Evolutionary conservation across 305 asterid species (phyloP), one percentile per base, ranked within the genome.

Genomic region (Stenogyne calaminthoides): DNA sequence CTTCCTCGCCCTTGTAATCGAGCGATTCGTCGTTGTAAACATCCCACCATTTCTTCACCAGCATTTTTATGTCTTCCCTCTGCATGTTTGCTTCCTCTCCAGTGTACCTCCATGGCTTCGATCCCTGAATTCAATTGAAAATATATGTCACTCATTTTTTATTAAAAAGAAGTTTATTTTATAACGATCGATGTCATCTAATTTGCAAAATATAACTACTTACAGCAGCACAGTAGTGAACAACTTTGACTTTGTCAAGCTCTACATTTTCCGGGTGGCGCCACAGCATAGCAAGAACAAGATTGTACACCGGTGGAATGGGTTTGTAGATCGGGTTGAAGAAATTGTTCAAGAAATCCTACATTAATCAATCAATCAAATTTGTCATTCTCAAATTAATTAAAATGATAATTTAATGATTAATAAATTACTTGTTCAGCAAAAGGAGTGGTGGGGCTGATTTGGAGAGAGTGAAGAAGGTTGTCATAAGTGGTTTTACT

Each of bases 211-310:
- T 1, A 16, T 51, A 15, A 15, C 15, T 37, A 40, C 85, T 78
- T 82, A 86, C 95, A 22, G 87, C 96, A 64, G 92, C 92, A 40
- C 96, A 89, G 75, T 89, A 89, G 85, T 89, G 96, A 22, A 87
- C 92, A 64, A 87, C 96, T 81, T 85, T 82, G 40, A 74, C 79
- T 49, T 83, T 76, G 0, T 84, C 89, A 5, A 85, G 85, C 27
- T 87, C 82, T 0, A 89, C 84, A 1, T 87, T 87, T 73, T 88
- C 92, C 0, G 93, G 89, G 75, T 86, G 93, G 77, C 81, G 91
- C 93, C 91, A 88, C 8, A 89, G 75, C 91, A 87, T 82, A 10
- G 96, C 96, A 3, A 89, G 80, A 3, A 89, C 91, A 42, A 87
- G 84, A 71, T 89, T 89, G 86, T 89, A 89, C 19, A 57, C 62